Evolutionary conservation across 202 grass and related monocot genomes (phyloP).

Genomic region (Saccharum hybrid): DNA sequence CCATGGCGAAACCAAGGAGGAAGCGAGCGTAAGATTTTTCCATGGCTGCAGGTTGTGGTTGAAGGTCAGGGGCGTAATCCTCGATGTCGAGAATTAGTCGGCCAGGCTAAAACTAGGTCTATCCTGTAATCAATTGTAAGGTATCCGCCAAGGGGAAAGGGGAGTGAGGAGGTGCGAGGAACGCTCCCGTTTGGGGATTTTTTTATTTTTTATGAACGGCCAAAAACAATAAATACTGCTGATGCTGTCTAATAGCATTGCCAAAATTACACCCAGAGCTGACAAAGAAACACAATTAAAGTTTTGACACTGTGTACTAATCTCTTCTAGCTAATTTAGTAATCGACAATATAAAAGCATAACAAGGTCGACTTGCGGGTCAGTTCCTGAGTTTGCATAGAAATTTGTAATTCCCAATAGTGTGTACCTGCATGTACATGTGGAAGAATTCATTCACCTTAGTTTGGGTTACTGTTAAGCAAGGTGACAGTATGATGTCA

Average conservation of each 20-base stretch:
- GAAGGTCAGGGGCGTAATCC: neutral
- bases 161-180: neutral
- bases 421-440: neutral
- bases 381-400: neutral
- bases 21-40: neutral
- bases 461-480: slow-evolving; percentile 29
- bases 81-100: neutral
- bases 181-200: neutral
- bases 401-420: neutral
- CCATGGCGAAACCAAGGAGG: neutral
- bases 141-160: slow-evolving; percentile 22
- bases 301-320: neutral
- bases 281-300: slow-evolving; percentile 3
- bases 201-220: neutral
- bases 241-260: slow-evolving; percentile 13
- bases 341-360: neutral
- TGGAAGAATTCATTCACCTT: neutral
- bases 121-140: neutral
- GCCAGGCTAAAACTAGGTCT: neutral
- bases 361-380: neutral
- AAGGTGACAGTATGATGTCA: neutral
- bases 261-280: neutral
- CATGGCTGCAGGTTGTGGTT: slow-evolving; percentile 8
- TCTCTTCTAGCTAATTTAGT: slow-evolving; percentile 15
- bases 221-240: neutral